Evolutionary conservation across 306 rosid species (phyloP).

Genomic region (Delonix regia): DNA sequence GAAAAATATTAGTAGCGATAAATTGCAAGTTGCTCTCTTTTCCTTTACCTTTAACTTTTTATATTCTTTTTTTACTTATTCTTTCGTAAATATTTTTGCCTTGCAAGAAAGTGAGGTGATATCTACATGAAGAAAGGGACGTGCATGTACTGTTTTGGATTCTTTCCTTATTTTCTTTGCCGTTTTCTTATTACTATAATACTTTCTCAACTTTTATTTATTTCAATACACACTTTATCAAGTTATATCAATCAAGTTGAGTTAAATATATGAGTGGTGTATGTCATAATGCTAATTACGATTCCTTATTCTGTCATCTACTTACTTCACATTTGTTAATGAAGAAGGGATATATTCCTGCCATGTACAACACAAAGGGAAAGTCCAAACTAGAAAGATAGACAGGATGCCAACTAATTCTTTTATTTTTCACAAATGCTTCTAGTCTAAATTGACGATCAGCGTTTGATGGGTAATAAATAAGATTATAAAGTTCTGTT

Average conservation of each 20-base stretch:
- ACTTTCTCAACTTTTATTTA: background rate
- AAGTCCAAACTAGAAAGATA: background rate
- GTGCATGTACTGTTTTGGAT: background rate
- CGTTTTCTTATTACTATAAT: background rate
- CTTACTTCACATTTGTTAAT: background rate
- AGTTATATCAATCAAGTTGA: background rate
- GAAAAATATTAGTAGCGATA: background rate
- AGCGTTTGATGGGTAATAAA: background rate
- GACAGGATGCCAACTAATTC: background rate
- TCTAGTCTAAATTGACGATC: background rate
- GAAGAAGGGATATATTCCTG: background rate
- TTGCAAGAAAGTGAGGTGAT: background rate
- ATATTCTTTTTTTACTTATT: background rate
- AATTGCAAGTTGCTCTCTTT: background rate
- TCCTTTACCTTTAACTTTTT: background rate
- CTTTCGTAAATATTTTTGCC: background rate
- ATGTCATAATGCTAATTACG: conserved; percentile 23
- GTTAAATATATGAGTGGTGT: conserved; percentile 30
- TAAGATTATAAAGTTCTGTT: background rate
- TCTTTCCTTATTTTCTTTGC: background rate
- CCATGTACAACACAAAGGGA: background rate
- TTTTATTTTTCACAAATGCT: background rate
- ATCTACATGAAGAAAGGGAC: conserved; percentile 7
- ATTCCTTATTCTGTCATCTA: conserved; percentile 15
- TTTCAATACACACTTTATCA: background rate